Base-by-base conservation (phyloP, 352 stramenopile species). In the Paralagenidium karlingii region DNA sequence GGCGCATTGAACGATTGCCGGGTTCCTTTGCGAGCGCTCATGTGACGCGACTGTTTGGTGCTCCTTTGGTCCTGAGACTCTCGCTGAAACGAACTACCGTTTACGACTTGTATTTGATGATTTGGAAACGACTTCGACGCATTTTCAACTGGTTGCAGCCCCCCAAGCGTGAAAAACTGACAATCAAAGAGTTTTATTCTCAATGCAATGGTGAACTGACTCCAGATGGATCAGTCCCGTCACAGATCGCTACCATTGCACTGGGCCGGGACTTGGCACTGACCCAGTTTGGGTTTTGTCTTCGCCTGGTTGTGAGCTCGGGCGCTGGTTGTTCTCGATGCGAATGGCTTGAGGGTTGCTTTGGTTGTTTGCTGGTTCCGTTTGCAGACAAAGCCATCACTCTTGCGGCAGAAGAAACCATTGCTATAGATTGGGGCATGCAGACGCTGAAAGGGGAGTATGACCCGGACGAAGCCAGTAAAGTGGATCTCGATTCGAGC, bases 391-490 rank as follows among this genome's bases (percentile, higher is more conserved):
- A 46, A 0, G 27, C 59, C 3, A 58, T 88, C 6, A 41, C 60
- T 5, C 50, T 93, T 7, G 53, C 71, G 8, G 69, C 67, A 0
- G 75, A 87, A 26, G 71, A 91, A 54, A 92, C 81, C 0, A 65
- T 95, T 16, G 69, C 80, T 1, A 90, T 95, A 27, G 82, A 95
- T 38, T 95, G 82, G 82, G 80, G 91, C 40, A 85, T 86, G n/a
- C 64, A 63, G 10, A 85, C 71, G 5, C 58, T 92, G 2, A 90
- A 86, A 33, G 71, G 90, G 34, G 77, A 87, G 42, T 94, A 91
- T 43, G 75, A 94, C 34, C 68, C 71, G 2, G 81, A 81, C 42
- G 69, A 91, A 61, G 74, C 77, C 4, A 87, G 71, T 47, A 87
- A 87, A 47, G 49, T 88, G 27, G 68, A 87, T 26, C 69, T 71